A percentile compares a stretch with the other conserved stretches of the same genome.
phyloP scores from a whole-genome alignment of 2,329 filamentous ascomycete genomes.

The Fusarium decemcellulare region DNA sequence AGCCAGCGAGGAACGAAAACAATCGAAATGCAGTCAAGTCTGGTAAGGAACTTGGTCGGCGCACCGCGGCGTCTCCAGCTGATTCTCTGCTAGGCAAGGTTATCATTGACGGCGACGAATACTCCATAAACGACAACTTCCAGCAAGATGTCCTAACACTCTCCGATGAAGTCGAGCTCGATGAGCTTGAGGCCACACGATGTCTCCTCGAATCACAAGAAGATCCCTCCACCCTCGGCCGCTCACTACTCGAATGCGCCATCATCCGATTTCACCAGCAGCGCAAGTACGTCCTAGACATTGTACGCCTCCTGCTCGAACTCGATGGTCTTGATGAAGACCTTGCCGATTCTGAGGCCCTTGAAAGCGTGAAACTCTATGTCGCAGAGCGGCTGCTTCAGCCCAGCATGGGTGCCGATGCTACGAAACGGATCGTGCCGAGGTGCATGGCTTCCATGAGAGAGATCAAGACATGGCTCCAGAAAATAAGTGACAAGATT shows the following conservation, averaged over 20 bases:
- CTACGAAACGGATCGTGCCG: conserved; percentile 74
- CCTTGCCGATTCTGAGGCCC: conserved; percentile 55
- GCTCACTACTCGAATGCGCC: conserved; percentile 81
- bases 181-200: conserved; percentile 87
- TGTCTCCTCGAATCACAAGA: conserved; percentile 82
- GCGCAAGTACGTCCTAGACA: conserved; percentile 86
- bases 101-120: conserved; percentile 79
- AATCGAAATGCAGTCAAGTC: conserved; percentile 80
- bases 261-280: conserved; percentile 92
- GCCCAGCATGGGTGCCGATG: conserved; percentile 49
- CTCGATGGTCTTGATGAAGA: conserved; percentile 71
- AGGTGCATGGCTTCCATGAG: conserved; percentile 84
- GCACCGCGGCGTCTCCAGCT: conserved; percentile 24
- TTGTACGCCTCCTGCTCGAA: conserved; percentile 83
- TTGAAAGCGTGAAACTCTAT: conserved; percentile 53
- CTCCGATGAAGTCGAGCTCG: conserved; percentile 89
- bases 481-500: conserved; percentile 80
- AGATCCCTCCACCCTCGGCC: conserved; percentile 77
- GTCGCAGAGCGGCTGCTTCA: conserved; percentile 53
- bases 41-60: conserved; percentile 61
- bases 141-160: conserved; percentile 85
- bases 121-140: conserved; percentile 88
- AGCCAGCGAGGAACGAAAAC: conserved; percentile 79
- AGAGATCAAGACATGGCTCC: conserved; percentile 82
- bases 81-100: conserved; percentile 75